Conservation (phyloP, 2,329 filamentous ascomycete species). For the Trichoderma hamatum region DNA sequence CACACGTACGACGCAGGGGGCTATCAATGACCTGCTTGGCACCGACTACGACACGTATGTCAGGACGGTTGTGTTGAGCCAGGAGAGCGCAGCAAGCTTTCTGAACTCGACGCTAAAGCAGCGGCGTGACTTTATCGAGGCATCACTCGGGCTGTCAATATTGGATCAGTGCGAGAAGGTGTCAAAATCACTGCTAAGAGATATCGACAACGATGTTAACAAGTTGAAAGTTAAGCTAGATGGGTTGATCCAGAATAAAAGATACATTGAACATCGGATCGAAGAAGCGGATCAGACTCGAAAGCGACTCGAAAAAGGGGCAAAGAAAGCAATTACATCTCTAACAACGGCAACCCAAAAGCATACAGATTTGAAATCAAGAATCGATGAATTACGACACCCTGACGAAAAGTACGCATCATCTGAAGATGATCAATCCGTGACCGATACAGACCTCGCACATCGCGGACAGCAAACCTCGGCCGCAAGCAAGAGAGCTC, state of each 20-base stretch:
- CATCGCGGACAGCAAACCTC: neutral
- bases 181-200: constrained; percentile 25
- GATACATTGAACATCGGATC: neutral
- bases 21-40: constrained; percentile 31
- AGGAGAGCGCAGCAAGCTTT: constrained; percentile 32
- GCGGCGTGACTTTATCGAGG: constrained; percentile 29
- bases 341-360: constrained; percentile 10
- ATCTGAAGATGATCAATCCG: neutral
- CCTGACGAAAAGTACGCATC: too few relatives aligned
- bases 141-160: constrained; percentile 30
- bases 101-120: constrained; percentile 27
- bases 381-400: neutral
- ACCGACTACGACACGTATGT: constrained; percentile 31
- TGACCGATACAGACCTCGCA: neutral
- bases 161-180: constrained; percentile 27
- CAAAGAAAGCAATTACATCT: neutral
- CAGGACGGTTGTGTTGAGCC: constrained; percentile 29
- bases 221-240: neutral
- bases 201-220: constrained; percentile 3
- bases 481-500: neutral
- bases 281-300: neutral
- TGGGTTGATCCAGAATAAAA: neutral
- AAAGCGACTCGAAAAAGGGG: constrained; percentile 16
- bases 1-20: constrained; percentile 25
- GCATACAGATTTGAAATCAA: neutral